Evolutionary conservation across 345 rosid genomes (phyloP), one percentile per base, ranked within the genome.

Genomic region (Schrenkiella parvula): DNA sequence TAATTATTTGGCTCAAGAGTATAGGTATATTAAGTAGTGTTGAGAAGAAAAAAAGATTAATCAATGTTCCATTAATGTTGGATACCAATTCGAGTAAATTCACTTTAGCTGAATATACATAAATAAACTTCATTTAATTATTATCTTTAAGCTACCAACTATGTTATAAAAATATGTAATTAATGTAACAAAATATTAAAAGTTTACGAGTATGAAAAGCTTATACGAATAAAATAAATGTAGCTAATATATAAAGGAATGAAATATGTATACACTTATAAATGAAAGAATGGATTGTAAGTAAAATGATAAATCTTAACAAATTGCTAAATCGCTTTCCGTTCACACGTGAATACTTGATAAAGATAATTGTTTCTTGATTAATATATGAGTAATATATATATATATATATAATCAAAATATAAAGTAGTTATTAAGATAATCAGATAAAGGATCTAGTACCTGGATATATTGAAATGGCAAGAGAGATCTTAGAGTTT

Each of bases 401-500:
- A 32, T 10, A 35, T 32, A 31, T 23, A 18, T 10, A 25, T 2
- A 15, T n/a, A 1, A n/a, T n/a, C 13, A 14, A 67, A 26, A 8
- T 9, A 1, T 2, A 19, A 26, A 42, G 18, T 41, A 26, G 15
- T 26, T 35, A 23, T 26, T 4, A 62, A 64, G 15, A 35, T 3
- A 15, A 64, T 51, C 2, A 28, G 17, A 61, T 12, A 21, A 21
- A 9, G 6, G 7, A 15, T 1, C 3, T 5, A 38, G 1, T 68
- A 76, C 80, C 80, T 76, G 56, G 31, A 76, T 63, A 56, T 76
- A 76, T 5, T 70, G 75, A 76, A 70, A 25, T 46, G 80, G 80
- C 71, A 76, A 76, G 35, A 76, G 75, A 63, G 71, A 11, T 76
- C 75, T 70, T 8, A 76, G 37, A 39, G 10, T 70, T 35, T 76